Conservation (phyloP, 2,329 filamentous ascomycete genomes). For the Diaporthe sp. region DNA sequence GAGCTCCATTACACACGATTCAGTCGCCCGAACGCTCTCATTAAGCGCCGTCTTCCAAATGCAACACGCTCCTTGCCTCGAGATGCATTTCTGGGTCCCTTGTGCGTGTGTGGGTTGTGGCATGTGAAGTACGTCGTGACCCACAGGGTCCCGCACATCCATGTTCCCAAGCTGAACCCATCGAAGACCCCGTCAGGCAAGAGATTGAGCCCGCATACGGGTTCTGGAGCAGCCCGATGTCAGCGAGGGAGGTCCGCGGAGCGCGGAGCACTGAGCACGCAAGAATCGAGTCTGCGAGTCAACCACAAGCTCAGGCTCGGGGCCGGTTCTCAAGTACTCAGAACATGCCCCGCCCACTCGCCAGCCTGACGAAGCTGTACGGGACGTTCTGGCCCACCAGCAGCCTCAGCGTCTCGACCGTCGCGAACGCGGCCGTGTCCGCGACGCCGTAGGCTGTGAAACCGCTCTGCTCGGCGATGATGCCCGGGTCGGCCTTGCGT, state of each 20-base stretch:
- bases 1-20: constrained; percentile 13
- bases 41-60: background rate
- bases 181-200: background rate
- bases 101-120: background rate
- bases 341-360: constrained; percentile 67
- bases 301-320: background rate
- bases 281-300: background rate
- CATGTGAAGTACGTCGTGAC: background rate
- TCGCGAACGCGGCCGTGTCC: constrained; percentile 87
- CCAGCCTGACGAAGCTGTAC: constrained; percentile 87
- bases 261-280: background rate
- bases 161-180: background rate
- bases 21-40: constrained; percentile 7
- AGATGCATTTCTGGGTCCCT: background rate
- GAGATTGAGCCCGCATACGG: background rate
- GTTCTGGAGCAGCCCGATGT: background rate
- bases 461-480: constrained; percentile 79
- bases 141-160: constrained; percentile 12
- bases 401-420: constrained; percentile 83
- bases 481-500: constrained; percentile 76
- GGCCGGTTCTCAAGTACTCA: constrained; percentile 48
- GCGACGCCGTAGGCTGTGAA: constrained; percentile 85
- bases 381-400: constrained; percentile 89
- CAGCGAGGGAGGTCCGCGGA: constrained; percentile 9
- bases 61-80: background rate